Conservation (phyloP, 768 basidiomycete species). For the Chalciporus piperatus region DNA sequence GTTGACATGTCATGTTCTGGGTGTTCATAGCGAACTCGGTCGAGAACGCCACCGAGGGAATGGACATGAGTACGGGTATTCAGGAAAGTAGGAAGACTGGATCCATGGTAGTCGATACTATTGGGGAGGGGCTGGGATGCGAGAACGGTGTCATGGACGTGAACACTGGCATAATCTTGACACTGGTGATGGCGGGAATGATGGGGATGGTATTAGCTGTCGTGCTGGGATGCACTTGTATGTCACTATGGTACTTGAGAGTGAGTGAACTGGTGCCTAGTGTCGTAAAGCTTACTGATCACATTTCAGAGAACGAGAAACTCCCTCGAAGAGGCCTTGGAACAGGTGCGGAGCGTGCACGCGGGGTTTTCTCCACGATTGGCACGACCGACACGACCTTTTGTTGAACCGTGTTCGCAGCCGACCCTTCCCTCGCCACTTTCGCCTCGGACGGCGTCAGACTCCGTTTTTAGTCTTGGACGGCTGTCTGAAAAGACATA, state of each 20-base stretch:
- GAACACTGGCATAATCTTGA: conserved; percentile 59
- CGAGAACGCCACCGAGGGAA: neutral
- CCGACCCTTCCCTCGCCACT: conserved; percentile 5
- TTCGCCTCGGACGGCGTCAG: conserved; percentile 6
- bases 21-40: conserved; percentile 3
- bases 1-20: conserved; percentile 1
- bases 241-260: conserved; percentile 70
- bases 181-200: conserved; percentile 55
- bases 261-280: conserved; percentile 39
- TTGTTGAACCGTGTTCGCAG: neutral
- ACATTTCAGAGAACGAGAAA: conserved; percentile 3
- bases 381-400: neutral
- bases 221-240: conserved; percentile 57
- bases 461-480: conserved; percentile 2
- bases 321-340: neutral
- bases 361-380: neutral
- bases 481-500: neutral
- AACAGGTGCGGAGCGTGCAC: neutral
- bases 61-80: neutral
- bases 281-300: conserved; percentile 3
- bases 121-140: neutral
- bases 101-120: conserved; percentile 12
- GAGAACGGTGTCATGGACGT: conserved; percentile 38
- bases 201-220: conserved; percentile 72
- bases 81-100: neutral